Evolutionary conservation across 306 rosid genomes (phyloP).

Genomic region (Medicago truncatula): DNA sequence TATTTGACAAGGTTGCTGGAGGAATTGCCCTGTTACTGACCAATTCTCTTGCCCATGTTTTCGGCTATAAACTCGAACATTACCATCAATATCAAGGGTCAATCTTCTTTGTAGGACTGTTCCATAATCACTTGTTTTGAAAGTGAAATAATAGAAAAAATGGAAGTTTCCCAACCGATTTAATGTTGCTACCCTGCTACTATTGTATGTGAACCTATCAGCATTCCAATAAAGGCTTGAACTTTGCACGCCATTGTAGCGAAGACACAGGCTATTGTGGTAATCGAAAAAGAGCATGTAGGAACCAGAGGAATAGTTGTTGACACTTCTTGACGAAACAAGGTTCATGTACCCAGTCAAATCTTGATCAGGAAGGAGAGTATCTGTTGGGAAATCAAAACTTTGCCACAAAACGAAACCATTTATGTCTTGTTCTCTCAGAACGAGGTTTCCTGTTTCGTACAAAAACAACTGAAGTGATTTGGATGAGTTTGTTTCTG

Average conservation of each 20-base stretch:
- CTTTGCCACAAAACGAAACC: constrained; percentile 12
- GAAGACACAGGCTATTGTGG: constrained; percentile 2
- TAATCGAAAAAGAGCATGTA: constrained; percentile 5
- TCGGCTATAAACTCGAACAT: constrained; percentile 27
- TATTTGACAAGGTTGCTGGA: constrained; percentile 9
- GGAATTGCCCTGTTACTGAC: not conserved
- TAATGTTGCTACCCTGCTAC: not conserved
- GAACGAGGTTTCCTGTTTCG: constrained; percentile 8
- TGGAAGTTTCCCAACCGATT: not conserved
- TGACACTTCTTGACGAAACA: not conserved
- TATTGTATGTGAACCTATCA: constrained; percentile 7
- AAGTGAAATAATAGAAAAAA: constrained; percentile 2
- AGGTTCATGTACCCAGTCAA: not conserved
- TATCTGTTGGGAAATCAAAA: constrained; percentile 24
- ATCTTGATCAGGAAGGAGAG: not conserved
- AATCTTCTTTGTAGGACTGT: not conserved
- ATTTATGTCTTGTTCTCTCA: not conserved
- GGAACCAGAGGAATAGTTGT: constrained; percentile 1
- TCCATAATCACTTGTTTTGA: not conserved
- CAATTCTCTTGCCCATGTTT: not conserved
- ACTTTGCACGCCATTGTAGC: not conserved
- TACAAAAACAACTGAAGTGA: not conserved
- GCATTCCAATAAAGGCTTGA: not conserved
- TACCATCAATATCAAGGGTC: constrained; percentile 20
- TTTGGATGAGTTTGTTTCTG: not conserved